Conservation (phyloP, 169 alveolate species). For the Plasmodium yoelii region DNA sequence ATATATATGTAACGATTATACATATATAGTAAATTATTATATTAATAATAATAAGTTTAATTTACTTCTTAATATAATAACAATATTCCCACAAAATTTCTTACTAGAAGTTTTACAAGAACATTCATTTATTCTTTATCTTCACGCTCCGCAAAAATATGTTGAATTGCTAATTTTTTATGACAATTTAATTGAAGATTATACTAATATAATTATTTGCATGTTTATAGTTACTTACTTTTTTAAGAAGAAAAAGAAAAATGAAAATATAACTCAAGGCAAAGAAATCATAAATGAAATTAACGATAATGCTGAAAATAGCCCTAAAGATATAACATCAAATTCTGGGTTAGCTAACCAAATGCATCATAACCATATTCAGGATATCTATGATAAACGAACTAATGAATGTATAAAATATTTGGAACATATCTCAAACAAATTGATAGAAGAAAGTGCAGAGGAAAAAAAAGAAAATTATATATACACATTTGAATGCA, state of each 20-base stretch:
- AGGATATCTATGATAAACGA: slow-evolving; percentile 9
- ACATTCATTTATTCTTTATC: slow-evolving; percentile 58
- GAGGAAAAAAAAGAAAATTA: slow-evolving; percentile 67
- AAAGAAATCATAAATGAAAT: too few relatives aligned
- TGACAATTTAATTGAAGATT: slow-evolving; percentile 69
- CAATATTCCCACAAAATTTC: slow-evolving; percentile 65
- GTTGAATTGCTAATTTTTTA: slow-evolving; percentile 49
- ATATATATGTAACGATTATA: slow-evolving; percentile 70
- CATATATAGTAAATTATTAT: slow-evolving; percentile 48
- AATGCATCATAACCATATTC: not conserved
- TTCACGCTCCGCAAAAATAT: slow-evolving; percentile 63
- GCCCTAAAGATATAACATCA: not conserved
- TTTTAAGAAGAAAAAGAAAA: slow-evolving; percentile 14
- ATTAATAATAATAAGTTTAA: slow-evolving; percentile 65
- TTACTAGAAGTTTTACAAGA: slow-evolving; percentile 53
- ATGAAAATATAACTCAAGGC: not conserved
- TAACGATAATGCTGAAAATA: not conserved
- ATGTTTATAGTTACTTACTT: slow-evolving; percentile 63
- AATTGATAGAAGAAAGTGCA: slow-evolving; percentile 54
- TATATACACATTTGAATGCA: slow-evolving; percentile 73
- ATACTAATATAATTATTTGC: slow-evolving; percentile 45
- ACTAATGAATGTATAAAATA: slow-evolving; percentile 59
- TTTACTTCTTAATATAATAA: slow-evolving; percentile 41
- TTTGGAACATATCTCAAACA: slow-evolving; percentile 49
- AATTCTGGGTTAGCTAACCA: not conserved